These are phyloP conservation scores for Theobroma grandiflorum DNA, from an alignment of 441 rosid species.

Conservation along the genomic window DNA sequence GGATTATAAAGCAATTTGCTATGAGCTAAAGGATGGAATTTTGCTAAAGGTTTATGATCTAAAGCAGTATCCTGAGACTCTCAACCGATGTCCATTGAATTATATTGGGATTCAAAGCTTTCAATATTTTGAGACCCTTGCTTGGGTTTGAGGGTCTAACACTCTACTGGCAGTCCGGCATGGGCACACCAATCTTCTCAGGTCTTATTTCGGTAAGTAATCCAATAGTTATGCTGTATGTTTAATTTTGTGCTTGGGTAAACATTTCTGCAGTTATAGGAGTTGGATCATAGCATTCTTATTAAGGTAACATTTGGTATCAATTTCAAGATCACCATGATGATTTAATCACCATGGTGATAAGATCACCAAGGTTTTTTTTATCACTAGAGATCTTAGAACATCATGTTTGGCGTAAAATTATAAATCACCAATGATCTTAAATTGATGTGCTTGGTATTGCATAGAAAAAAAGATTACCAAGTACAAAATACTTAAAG, in stretches of 20 bases:
- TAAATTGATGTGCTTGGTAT: too few relatives aligned
- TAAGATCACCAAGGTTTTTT: too few relatives aligned
- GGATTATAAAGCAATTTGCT: constrained; percentile 24
- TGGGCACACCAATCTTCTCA: not conserved
- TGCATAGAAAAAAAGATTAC: too few relatives aligned
- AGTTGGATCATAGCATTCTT: not conserved
- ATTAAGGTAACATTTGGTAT: too few relatives aligned
- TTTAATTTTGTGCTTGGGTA: not conserved
- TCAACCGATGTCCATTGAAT: constrained; percentile 22
- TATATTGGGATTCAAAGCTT: constrained; percentile 12
- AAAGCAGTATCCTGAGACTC: constrained; percentile 14
- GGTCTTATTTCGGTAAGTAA: constrained; percentile 9
- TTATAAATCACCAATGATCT: too few relatives aligned
- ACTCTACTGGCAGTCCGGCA: not conserved
- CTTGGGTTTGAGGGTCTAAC: constrained; percentile 19
- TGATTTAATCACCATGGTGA: too few relatives aligned
- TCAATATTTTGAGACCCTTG: constrained; percentile 26
- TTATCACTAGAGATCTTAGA: too few relatives aligned
- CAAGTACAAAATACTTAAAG: too few relatives aligned
- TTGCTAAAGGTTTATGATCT: constrained; percentile 5
- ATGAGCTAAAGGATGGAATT: constrained; percentile 15
- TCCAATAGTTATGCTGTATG: not conserved
- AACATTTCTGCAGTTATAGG: constrained; percentile 10
- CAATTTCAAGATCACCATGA: too few relatives aligned
- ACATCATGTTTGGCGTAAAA: too few relatives aligned